Evolutionary conservation across 108 stramenopile species (phyloP).

Genomic region (Nannochloropsis oceanica): DNA sequence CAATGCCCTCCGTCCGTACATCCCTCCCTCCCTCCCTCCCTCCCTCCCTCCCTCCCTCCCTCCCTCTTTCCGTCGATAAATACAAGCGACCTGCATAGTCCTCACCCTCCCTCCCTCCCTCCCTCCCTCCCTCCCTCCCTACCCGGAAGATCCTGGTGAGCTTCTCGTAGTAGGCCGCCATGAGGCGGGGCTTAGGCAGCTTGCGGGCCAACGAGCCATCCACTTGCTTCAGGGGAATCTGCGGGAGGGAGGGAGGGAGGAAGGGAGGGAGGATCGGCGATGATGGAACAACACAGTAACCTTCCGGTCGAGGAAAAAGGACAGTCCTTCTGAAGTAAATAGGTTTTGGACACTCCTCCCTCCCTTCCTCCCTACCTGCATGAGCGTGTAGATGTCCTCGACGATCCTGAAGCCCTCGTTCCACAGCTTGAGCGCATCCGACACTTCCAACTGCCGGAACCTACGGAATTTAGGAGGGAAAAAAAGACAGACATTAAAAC

Average conservation of each 20-base stretch:
- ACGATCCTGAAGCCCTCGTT: conserved; percentile 95
- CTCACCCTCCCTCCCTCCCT: too few species aligned
- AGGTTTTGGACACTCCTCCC: too few species aligned
- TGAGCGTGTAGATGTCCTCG: conserved; percentile 93
- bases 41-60: too few species aligned
- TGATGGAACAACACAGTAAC: too few species aligned
- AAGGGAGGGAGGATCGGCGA: not conserved
- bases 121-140: too few species aligned
- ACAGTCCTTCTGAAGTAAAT: too few species aligned
- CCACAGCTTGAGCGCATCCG: conserved; percentile 77
- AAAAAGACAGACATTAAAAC: not conserved
- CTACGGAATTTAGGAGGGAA: not conserved
- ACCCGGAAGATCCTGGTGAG: conserved; percentile 93
- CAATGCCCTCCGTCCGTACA: too few species aligned
- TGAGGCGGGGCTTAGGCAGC: conserved; percentile 44
- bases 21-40: too few species aligned
- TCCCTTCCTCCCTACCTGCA: conserved; percentile 18
- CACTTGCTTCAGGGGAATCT: conserved; percentile 23
- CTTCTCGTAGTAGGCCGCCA: conserved; percentile 94
- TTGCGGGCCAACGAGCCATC: not conserved
- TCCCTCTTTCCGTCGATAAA: too few species aligned
- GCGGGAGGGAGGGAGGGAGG: not conserved
- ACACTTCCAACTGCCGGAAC: conserved; percentile 85
- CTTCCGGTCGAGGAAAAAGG: not conserved
- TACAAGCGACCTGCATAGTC: too few species aligned